A percentile compares a stretch with the other conserved stretches of the same genome.
phyloP scores from a whole-genome alignment of 1,284 basidiomycete genomes.

The Anthracocystis setariae region DNA sequence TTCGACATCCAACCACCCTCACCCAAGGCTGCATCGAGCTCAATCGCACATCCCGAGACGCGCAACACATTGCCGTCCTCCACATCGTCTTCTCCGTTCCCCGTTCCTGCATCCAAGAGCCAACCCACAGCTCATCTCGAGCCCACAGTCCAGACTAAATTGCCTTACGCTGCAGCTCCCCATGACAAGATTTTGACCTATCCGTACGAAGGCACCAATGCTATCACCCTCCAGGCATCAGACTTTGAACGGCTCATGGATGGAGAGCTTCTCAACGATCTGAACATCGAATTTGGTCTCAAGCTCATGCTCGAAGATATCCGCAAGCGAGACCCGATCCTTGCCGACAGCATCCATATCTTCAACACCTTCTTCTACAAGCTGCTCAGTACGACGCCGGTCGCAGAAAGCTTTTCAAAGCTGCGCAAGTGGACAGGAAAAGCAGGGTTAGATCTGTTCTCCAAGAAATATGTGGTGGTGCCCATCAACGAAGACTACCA shows the following conservation, averaged over 20 bases:
- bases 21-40: slow-evolving; percentile 9
- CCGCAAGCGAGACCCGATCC: slow-evolving; percentile 70
- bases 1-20: slow-evolving; percentile 33
- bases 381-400: slow-evolving; percentile 76
- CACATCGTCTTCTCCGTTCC: slow-evolving; percentile 3
- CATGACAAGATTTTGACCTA: slow-evolving; percentile 44
- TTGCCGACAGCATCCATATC: slow-evolving; percentile 82
- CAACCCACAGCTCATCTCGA: neutral
- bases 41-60: slow-evolving; percentile 10
- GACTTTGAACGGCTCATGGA: slow-evolving; percentile 57
- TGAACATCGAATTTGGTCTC: slow-evolving; percentile 91
- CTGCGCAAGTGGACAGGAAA: slow-evolving; percentile 90
- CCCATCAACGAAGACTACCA: slow-evolving; percentile 97
- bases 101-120: slow-evolving; percentile 7
- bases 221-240: slow-evolving; percentile 44
- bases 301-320: slow-evolving; percentile 73
- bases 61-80: neutral
- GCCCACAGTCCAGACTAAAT: slow-evolving; percentile 8
- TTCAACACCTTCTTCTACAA: slow-evolving; percentile 99
- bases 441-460: slow-evolving; percentile 83
- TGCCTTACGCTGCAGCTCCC: neutral
- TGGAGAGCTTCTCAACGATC: slow-evolving; percentile 79
- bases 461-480: slow-evolving; percentile 89
- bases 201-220: slow-evolving; percentile 49
- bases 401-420: slow-evolving; percentile 76